Base-by-base conservation (phyloP, 257 asterid genomes). In the Penstemon barbatus region DNA sequence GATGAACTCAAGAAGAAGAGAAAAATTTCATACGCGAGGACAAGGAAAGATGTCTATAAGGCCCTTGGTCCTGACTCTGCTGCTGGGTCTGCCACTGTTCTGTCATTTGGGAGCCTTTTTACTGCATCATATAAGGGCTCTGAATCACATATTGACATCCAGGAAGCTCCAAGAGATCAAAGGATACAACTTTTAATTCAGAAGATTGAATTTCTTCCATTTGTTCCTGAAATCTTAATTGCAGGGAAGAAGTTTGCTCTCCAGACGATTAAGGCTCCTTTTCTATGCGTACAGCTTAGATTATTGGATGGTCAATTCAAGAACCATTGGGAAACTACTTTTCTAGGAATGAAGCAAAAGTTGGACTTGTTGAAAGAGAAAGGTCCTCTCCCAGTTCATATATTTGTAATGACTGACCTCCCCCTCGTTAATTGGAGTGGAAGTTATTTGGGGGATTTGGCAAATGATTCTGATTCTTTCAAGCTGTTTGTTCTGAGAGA, bases 221-320 rank as follows among this genome's bases (percentile, higher is more conserved):
- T 88, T 75, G 89, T 80, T 66, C 63, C 96, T 1, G 89, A 88
- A 69, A 87, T 90, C 68, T 13, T 81, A 36, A 71, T 72, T 72
- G 91, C 96, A n/a, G 96, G 96, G 61, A 90, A 84, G 84, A 76
- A 74, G 48, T 93, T 88, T 63, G 87, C 89, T 15, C 85, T 41
- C 45, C 73, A 75, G 73, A 79, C 66, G 25, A 85, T 90, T 46
- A 84, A 75, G 70, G 85, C 83, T 59, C 96, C 96, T 0, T 90
- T 84, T 79, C 78, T 93, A 65, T 90, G 99, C 72, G 90, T 89
- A 18, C 97, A 93, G 79, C 96, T 93, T 44, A 80, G 99, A 71
- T 77, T 90, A 74, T 70, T 88, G 76, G 99, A 93, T 74, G 99
- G 99, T 66, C 99, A 93, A 50, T 93, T 93, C 81, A 93, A 93